Percentiles rank a stretch among this genome's conserved stretches.
Conservation (phyloP, 176 grass and related monocot genomes). For the Echinochloa phyllopogon region DNA sequence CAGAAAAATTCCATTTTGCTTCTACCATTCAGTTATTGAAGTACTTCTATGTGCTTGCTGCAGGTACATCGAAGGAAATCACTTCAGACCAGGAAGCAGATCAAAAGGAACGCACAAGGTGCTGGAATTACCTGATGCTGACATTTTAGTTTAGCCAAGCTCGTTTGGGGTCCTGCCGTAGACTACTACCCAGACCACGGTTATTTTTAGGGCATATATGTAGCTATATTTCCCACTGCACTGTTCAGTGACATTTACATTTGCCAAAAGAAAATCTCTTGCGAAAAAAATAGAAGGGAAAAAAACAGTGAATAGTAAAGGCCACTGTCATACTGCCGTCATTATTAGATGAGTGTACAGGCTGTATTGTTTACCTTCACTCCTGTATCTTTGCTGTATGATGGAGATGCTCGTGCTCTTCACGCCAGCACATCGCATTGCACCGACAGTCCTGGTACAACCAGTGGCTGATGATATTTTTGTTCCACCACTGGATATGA, state of each 20-base stretch:
- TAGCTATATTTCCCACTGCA: conserved; percentile 18
- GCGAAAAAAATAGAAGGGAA: not conserved
- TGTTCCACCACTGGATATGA: conserved; percentile 31
- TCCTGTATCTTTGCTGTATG: conserved; percentile 19
- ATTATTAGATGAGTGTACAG: conserved; percentile 22
- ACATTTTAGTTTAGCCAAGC: conserved; percentile 66
- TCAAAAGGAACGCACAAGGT: conserved; percentile 90
- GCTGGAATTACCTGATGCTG: conserved; percentile 77
- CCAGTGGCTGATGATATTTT: conserved; percentile 7
- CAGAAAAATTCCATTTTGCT: not conserved
- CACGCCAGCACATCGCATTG: conserved; percentile 22
- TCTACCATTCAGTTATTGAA: not conserved
- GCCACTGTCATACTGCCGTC: not conserved
- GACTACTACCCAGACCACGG: not conserved
- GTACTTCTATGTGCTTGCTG: conserved; percentile 3
- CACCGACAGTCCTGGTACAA: conserved; percentile 44
- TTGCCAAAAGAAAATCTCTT: not conserved
- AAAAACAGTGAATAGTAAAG: not conserved
- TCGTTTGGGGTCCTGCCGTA: not conserved
- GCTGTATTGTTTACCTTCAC: not conserved
- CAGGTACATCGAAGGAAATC: conserved; percentile 91
- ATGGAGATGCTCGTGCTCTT: conserved; percentile 35
- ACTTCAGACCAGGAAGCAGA: conserved; percentile 82
- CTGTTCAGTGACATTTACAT: not conserved
- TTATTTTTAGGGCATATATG: conserved; percentile 29